phyloP scores from a whole-genome alignment of 208 protist species.

The Crithidia sp. region DNA sequence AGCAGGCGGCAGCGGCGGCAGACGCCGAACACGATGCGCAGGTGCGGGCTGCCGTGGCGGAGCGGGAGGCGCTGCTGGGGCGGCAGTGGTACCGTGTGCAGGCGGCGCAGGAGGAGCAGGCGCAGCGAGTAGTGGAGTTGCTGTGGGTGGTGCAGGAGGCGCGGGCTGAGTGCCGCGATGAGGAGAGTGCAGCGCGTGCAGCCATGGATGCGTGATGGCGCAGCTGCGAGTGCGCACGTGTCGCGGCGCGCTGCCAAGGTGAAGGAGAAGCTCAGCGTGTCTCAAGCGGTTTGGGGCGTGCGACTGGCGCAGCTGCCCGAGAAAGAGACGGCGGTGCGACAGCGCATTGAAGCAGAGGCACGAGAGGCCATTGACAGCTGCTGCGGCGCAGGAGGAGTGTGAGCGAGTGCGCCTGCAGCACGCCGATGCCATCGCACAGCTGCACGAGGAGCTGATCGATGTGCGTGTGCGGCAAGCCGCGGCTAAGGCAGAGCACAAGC shows the following conservation, averaged over 20 bases:
- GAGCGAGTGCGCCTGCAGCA: background rate
- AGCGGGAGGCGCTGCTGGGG: slow-evolving; percentile 13
- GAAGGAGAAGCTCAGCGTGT: background rate
- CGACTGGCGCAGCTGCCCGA: background rate
- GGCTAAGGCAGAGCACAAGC: background rate
- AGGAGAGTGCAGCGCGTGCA: slow-evolving; percentile 1
- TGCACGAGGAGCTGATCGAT: background rate
- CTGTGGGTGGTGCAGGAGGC: background rate
- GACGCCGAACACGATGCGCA: background rate
- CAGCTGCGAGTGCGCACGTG: background rate
- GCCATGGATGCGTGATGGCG: background rate
- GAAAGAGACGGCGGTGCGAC: background rate
- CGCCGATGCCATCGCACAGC: background rate
- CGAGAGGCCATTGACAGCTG: background rate
- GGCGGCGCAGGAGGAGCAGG: background rate
- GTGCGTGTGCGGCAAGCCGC: background rate
- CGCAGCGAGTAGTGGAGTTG: background rate
- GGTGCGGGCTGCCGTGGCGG: background rate
- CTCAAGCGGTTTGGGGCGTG: background rate
- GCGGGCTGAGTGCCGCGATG: slow-evolving; percentile 2
- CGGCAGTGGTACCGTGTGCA: slow-evolving; percentile 10
- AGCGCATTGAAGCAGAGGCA: slow-evolving; percentile 1
- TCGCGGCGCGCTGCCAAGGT: background rate
- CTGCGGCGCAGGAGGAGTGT: background rate
- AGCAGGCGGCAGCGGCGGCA: background rate